These are phyloP conservation scores for Ziziphus jujuba DNA, from an alignment of 306 rosid genomes.

Conservation along the genomic window DNA sequence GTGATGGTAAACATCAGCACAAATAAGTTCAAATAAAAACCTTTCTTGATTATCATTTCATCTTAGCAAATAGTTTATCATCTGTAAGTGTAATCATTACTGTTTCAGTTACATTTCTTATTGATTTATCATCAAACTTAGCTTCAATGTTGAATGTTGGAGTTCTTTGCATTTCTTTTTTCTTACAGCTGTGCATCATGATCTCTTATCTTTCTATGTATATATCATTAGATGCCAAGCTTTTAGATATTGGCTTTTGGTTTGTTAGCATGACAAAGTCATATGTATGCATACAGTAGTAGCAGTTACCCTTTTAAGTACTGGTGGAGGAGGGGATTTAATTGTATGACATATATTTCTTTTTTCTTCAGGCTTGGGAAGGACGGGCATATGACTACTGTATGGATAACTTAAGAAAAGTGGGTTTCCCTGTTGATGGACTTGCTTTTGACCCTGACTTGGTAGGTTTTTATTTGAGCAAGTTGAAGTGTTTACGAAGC, in stretches of 20 bases:
- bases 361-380: constrained; percentile 86
- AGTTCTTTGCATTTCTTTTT: too few relatives aligned
- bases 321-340: background rate
- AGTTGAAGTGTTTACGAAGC: constrained; percentile 2
- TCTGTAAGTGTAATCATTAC: too few relatives aligned
- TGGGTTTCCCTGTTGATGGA: constrained; percentile 92
- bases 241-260: too few relatives aligned
- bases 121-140: too few relatives aligned
- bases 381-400: constrained; percentile 98
- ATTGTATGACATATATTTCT: constrained; percentile 21
- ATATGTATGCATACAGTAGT: too few relatives aligned
- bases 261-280: too few relatives aligned
- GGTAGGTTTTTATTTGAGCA: constrained; percentile 49
- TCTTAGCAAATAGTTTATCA: too few relatives aligned
- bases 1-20: constrained; percentile 62
- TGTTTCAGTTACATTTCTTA: too few relatives aligned
- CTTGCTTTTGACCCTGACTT: constrained; percentile 90
- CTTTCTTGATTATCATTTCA: background rate
- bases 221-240: background rate
- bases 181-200: background rate
- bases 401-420: constrained; percentile 80
- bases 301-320: background rate
- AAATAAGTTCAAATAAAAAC: background rate
- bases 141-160: too few relatives aligned
- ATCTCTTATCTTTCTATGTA: background rate